Percentiles rank a stretch among this genome's conserved stretches.
Conservation (phyloP, 495 filamentous ascomycete species). For the Hamigera avellanea region DNA sequence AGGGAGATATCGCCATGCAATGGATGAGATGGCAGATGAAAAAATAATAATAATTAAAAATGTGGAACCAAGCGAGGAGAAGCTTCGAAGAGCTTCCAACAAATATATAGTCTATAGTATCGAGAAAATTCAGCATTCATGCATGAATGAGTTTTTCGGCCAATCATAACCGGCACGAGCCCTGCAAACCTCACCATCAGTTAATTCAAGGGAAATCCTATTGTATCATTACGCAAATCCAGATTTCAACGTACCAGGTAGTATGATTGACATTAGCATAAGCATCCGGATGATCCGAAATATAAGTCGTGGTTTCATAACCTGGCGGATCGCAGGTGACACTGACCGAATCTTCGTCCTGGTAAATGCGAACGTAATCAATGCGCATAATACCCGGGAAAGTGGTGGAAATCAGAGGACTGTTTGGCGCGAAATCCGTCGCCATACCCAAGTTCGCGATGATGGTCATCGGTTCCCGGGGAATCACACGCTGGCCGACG, state of each 20-base stretch:
- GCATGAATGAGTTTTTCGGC: constrained; percentile 38
- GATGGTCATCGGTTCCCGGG: constrained; percentile 57
- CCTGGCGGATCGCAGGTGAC: constrained; percentile 63
- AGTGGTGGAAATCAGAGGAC: constrained; percentile 40
- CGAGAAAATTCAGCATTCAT: constrained; percentile 32
- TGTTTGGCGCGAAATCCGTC: constrained; percentile 50
- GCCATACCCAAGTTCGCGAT: constrained; percentile 69
- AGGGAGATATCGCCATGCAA: too few species aligned
- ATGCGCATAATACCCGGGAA: constrained; percentile 61
- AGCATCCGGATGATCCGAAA: constrained; percentile 46
- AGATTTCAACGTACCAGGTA: too few species aligned
- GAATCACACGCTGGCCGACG: constrained; percentile 56
- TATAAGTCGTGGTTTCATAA: constrained; percentile 60
- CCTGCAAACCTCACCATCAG: too few species aligned
- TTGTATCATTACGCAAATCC: too few species aligned
- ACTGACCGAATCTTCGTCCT: constrained; percentile 44
- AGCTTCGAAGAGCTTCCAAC: too few species aligned
- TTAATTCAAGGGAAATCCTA: too few species aligned
- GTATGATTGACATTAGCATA: constrained; percentile 60
- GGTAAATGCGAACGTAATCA: constrained; percentile 69
- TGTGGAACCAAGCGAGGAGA: too few species aligned
- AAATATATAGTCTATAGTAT: too few species aligned
- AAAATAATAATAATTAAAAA: too few species aligned
- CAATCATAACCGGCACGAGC: constrained; percentile 29
- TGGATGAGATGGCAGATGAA: too few species aligned